A percentile compares a stretch with the other conserved stretches of the same genome.
phyloP scores from a whole-genome alignment of 139 green algal species.

The Tetraselmis striata region DNA sequence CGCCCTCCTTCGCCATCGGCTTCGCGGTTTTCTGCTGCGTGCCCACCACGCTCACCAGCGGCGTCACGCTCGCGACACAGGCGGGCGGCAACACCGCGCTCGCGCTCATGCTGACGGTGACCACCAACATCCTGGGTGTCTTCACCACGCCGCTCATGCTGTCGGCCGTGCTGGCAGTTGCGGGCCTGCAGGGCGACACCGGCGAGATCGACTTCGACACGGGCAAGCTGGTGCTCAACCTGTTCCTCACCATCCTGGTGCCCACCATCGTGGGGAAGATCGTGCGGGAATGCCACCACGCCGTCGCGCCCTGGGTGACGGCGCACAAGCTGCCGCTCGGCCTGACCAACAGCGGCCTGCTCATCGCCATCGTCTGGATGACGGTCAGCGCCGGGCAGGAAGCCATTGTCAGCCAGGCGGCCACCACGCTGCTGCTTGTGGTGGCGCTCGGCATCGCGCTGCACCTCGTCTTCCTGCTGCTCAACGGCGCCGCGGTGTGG shows the following conservation, averaged over 20 bases:
- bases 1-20: slow-evolving; percentile 38
- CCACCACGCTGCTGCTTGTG: slow-evolving; percentile 46
- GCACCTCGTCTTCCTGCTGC: slow-evolving; percentile 51
- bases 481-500: slow-evolving; percentile 27
- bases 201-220: slow-evolving; percentile 34
- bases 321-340: slow-evolving; percentile 34
- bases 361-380: slow-evolving; percentile 76
- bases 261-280: slow-evolving; percentile 45
- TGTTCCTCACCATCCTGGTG: slow-evolving; percentile 65
- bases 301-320: slow-evolving; percentile 30
- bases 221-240: slow-evolving; percentile 64
- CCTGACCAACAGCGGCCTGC: slow-evolving; percentile 43
- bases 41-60: slow-evolving; percentile 75
- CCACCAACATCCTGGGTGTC: slow-evolving; percentile 71
- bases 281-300: slow-evolving; percentile 28
- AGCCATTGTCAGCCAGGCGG: slow-evolving; percentile 33
- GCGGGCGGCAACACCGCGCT: slow-evolving; percentile 62
- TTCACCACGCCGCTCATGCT: slow-evolving; percentile 59
- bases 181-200: slow-evolving; percentile 2
- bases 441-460: slow-evolving; percentile 38
- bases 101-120: slow-evolving; percentile 71
- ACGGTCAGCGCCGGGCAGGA: slow-evolving; percentile 42
- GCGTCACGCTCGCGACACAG: slow-evolving; percentile 49
- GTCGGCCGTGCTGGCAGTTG: slow-evolving; percentile 31
- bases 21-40: slow-evolving; percentile 73